A percentile compares a stretch with the other conserved stretches of the same genome.
phyloP scores from a whole-genome alignment of 306 rosid species.

The Casuarina equisetifolia region DNA sequence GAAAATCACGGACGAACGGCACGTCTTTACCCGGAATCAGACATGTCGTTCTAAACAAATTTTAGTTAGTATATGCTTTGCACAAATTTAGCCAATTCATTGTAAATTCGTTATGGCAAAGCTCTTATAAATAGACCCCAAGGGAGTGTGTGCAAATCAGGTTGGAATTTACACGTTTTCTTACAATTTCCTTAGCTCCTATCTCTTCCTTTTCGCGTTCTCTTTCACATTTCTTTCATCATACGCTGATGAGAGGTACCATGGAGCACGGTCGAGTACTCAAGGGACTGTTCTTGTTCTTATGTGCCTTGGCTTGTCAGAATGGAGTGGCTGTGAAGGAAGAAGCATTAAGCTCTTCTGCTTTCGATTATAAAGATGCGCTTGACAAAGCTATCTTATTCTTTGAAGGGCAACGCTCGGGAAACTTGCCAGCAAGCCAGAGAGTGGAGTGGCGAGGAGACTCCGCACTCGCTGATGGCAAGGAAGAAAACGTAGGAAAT shows the following conservation, averaged over 20 bases:
- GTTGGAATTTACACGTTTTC: no score
- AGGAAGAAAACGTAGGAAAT: slow-evolving; percentile 44
- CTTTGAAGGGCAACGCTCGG: slow-evolving; percentile 87
- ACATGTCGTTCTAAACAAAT: no score
- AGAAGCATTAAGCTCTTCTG: slow-evolving; percentile 22
- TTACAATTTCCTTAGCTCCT: no score
- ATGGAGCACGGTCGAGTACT: slow-evolving; percentile 28
- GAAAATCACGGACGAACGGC: no score
- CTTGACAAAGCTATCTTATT: slow-evolving; percentile 70
- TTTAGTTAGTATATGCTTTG: no score
- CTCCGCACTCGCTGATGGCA: slow-evolving; percentile 78
- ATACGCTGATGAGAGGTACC: background rate
- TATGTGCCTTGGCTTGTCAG: slow-evolving; percentile 27
- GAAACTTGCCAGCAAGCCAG: slow-evolving; percentile 58
- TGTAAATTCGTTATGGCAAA: no score
- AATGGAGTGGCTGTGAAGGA: slow-evolving; percentile 34
- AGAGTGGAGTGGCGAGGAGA: slow-evolving; percentile 73
- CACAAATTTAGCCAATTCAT: no score
- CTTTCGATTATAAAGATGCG: slow-evolving; percentile 54
- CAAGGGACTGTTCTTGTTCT: slow-evolving; percentile 36
- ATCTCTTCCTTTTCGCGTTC: no score
- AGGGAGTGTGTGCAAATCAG: no score
- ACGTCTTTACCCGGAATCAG: no score
- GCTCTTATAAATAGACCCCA: no score
- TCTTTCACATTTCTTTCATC: background rate